Conservation (phyloP, 257 asterid species). For the Datura wrightii region DNA sequence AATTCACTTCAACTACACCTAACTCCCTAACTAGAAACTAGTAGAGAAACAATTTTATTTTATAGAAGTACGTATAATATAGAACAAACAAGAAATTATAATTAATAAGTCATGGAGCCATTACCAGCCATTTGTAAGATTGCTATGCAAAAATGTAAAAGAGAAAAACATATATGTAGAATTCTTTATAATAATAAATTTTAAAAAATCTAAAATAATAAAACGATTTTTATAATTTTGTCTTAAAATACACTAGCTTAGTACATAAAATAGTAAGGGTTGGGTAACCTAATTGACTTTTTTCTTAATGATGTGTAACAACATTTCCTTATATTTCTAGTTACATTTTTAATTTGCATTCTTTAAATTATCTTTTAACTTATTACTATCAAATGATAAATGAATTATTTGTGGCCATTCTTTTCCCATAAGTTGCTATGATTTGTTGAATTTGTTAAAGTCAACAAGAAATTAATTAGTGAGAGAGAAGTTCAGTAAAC, state of each 20-base stretch:
- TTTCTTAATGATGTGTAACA: neutral
- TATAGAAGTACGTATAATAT: neutral
- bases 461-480: neutral
- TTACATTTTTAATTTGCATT: neutral
- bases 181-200: neutral
- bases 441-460: slow-evolving; percentile 16
- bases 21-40: neutral
- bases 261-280: neutral
- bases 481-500: neutral
- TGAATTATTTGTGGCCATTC: neutral
- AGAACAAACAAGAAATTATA: neutral
- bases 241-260: neutral
- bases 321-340: neutral
- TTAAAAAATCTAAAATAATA: neutral
- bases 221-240: neutral
- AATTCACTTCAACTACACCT: neutral
- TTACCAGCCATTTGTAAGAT: slow-evolving; percentile 26
- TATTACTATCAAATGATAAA: neutral
- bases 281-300: slow-evolving; percentile 34
- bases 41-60: neutral
- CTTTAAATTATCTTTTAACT: neutral
- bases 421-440: neutral
- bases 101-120: neutral
- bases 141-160: neutral
- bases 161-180: neutral